Evolutionary conservation across 768 basidiomycete species (phyloP), one percentile per base, ranked within the genome.

Genomic region (Aureoboletus auriporus): DNA sequence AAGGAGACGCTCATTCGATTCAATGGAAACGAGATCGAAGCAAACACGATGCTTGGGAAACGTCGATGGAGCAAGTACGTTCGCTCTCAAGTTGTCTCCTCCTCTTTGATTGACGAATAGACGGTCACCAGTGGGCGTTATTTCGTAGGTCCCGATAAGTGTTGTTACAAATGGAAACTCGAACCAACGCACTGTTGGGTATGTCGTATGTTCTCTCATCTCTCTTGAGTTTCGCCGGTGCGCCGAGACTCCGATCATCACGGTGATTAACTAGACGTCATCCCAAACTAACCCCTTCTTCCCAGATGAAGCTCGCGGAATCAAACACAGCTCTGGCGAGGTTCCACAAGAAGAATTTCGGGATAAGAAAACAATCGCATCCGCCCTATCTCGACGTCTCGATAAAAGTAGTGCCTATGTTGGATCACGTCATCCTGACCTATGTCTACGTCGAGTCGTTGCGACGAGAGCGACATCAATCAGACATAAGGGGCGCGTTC

Each of bases 151-250:
- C 67, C 60, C 0, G 69, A 71, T 34, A 65, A 66, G 6, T 54
- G 47, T 30, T 51, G 58, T 46, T 71, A 70, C 45, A 64, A 64
- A n/a, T 72, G 69, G 71, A 58, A 57, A 11, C 50, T 71, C 4
- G 57, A 59, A n/a, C 44, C 51, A 5, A 56, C 55, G 5, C 58
- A 65, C 11, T 62, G 63, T 26, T 60, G 59, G 60, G 59, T 60
- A 58, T 27, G 48, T 53, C 39, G 42, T 51, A 12, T 33, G 44
- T 43, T 23, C 1, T 41, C 27, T 20, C 4, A 9, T 14, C 8
- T 14, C 14, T 31, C 8, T 9, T 16, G 8, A 14, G 10, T 37
- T 14, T 39, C 11, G 11, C 28, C 33, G 10, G 53, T 10, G 33
- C 26, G 5, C 10, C 33, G 30, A 11, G 6, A 27, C 27, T 27